Evolutionary conservation across 768 basidiomycete genomes (phyloP).

Genomic region (Hygrophorus russula): DNA sequence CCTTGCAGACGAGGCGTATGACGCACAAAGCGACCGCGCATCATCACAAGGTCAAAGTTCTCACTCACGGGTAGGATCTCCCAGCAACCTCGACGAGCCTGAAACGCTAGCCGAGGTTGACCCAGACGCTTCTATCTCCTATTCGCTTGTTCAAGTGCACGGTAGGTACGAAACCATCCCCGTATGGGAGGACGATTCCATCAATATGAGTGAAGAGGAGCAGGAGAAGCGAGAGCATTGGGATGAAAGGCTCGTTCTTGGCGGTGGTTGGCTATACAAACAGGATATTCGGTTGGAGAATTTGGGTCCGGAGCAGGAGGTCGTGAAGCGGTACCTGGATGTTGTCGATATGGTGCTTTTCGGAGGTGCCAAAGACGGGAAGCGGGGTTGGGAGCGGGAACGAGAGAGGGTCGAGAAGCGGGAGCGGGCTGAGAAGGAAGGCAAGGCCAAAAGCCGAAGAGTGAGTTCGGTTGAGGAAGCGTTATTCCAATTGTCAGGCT

Average conservation of each 20-base stretch:
- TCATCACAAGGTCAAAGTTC: conserved; percentile 14
- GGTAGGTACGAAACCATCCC: conserved; percentile 55
- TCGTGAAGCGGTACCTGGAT: conserved; percentile 54
- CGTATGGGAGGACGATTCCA: conserved; percentile 69
- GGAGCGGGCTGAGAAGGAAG: conserved; percentile 14
- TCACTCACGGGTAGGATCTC: conserved; percentile 33
- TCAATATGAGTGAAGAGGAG: conserved; percentile 25
- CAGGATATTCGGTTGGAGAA: conserved; percentile 48
- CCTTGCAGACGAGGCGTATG: conserved; percentile 72
- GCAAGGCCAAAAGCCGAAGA: conserved; percentile 25
- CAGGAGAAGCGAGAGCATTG: conserved; percentile 56
- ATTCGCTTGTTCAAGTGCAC: conserved; percentile 58
- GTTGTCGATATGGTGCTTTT: conserved; percentile 78
- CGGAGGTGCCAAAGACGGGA: conserved; percentile 37
- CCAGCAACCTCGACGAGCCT: conserved; percentile 21
- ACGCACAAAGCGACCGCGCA: conserved; percentile 62
- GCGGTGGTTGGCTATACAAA: conserved; percentile 74
- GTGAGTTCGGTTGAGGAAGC: conserved; percentile 37
- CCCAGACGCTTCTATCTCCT: conserved; percentile 52
- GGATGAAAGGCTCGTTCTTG: conserved; percentile 74
- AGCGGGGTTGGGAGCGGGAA: conserved; percentile 37
- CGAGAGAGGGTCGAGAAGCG: conserved; percentile 34
- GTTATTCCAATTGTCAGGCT: conserved; percentile 14
- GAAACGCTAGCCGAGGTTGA: conserved; percentile 25
- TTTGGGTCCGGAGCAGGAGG: conserved; percentile 43